Evolutionary conservation across 108 stramenopile species (phyloP), one percentile per base, ranked within the genome.

Genomic region (Cylindrotheca fusiformis): DNA sequence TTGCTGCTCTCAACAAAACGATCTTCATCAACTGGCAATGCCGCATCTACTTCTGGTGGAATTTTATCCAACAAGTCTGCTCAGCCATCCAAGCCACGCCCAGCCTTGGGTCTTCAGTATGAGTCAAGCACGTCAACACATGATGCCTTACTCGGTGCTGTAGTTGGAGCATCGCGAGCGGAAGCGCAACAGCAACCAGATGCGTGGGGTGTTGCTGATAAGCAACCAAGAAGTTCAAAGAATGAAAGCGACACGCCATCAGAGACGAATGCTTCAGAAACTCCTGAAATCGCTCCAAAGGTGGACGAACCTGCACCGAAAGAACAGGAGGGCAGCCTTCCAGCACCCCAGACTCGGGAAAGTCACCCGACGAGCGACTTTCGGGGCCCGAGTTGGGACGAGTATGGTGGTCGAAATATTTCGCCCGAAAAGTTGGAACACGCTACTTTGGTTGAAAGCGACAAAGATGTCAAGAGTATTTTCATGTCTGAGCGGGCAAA

Each of bases 1-100:
- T 58, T 92, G 10, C 58, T 92, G 30, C 82, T 92, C 28, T 88
- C 87, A 18, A 92, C 85, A 20, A 92, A 92, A 46, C 68, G 78
- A 65, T 71, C 70, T 17, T 59, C 69, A 36, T 70, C 74, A 31
- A 41, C 6, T 14, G 14, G 10, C 33, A 53, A 46, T 51, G 60
- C 47, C 23, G 65, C 75, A 28, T 65, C 58, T 33, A 44, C 67
- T 29, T 27, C 69, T 30, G 58, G 71, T 29, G 79, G 76, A 27
- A 64, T 64, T 23, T 54, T 70, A 1, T 62, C 77, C 44, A 78
- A 58, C 63, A 80, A 74, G 44, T 47, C 76, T 19, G 58, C 55
- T 18, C 57, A 61, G 36, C 50, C 74, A 53, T 58, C 45, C 27
- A 66, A 65, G 44, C 65, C 60, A 21, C 69, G 58, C 22, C 64